Percentiles rank a stretch among this genome's conserved stretches.
These are phyloP conservation scores for Saccharomycopsis lassenensis DNA, from an alignment of 805 yeast species.

Conservation along the genomic window DNA sequence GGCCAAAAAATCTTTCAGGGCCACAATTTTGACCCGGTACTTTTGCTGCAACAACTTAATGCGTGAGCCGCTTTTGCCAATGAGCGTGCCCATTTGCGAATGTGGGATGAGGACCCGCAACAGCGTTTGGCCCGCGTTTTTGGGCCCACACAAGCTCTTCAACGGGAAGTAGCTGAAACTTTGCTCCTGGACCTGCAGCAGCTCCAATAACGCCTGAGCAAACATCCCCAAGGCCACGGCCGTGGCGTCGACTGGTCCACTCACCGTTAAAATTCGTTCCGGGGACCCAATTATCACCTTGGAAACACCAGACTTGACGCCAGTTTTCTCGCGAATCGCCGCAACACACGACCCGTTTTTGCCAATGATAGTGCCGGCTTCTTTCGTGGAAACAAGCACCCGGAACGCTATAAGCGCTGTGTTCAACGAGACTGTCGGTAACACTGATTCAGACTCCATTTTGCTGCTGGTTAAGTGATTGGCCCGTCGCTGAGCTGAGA, in stretches of 20 bases:
- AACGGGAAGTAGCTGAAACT: slow-evolving; percentile 46
- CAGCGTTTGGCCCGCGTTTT: slow-evolving; percentile 40
- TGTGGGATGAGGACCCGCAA: slow-evolving; percentile 71
- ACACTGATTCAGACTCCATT: neutral
- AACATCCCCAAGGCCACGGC: slow-evolving; percentile 62
- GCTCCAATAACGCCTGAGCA: slow-evolving; percentile 49
- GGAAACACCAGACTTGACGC: slow-evolving; percentile 80
- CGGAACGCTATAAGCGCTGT: slow-evolving; percentile 28
- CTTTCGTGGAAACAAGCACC: slow-evolving; percentile 68
- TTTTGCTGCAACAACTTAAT: slow-evolving; percentile 68
- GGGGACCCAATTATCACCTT: slow-evolving; percentile 69
- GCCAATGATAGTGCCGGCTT: slow-evolving; percentile 86
- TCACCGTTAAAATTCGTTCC: slow-evolving; percentile 71
- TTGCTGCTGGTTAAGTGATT: too few species aligned
- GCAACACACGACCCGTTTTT: slow-evolving; percentile 74
- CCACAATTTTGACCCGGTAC: slow-evolving; percentile 69
- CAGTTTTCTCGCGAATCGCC: slow-evolving; percentile 59
- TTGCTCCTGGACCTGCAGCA: slow-evolving; percentile 21
- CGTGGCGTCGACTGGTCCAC: slow-evolving; percentile 61
- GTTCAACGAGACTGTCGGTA: slow-evolving; percentile 14
- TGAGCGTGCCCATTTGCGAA: slow-evolving; percentile 78
- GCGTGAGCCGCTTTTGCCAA: slow-evolving; percentile 73
- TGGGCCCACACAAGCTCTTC: slow-evolving; percentile 44
- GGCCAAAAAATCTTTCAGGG: slow-evolving; percentile 73
- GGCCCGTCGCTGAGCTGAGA: too few species aligned